These are phyloP conservation scores for Ustilago tritici DNA, from an alignment of 1,284 basidiomycete species.

Conservation along the genomic window DNA sequence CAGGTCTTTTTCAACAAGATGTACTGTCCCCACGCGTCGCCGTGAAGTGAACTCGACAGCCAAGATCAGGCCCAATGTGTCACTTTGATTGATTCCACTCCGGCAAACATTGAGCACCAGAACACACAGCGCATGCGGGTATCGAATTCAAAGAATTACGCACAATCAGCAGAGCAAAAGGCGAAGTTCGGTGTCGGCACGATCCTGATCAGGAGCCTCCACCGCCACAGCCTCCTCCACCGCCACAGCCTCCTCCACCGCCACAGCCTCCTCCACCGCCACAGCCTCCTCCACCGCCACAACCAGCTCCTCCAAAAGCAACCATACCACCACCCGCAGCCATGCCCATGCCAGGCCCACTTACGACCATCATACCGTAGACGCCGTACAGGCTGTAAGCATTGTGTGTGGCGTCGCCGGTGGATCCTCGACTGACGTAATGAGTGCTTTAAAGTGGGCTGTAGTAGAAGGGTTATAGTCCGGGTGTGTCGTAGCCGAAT, in stretches of 20 bases:
- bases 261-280: too few relatives aligned
- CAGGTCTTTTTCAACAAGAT: background rate
- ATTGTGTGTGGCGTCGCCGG: constrained; percentile 27
- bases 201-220: constrained; percentile 20
- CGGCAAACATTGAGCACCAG: background rate
- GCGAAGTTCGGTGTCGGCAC: background rate
- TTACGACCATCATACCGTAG: constrained; percentile 35
- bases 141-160: background rate
- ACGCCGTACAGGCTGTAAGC: constrained; percentile 38
- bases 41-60: background rate
- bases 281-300: constrained; percentile 38
- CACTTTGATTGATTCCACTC: background rate
- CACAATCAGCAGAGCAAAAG: background rate
- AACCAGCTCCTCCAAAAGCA: constrained; percentile 18
- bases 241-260: too few relatives aligned
- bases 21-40: background rate
- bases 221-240: constrained; percentile 26
- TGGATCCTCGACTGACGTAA: constrained; percentile 29
- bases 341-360: constrained; percentile 19
- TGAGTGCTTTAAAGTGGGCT: constrained; percentile 29
- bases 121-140: background rate
- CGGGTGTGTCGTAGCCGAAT: constrained; percentile 44
- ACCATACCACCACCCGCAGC: constrained; percentile 16
- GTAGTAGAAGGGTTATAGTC: constrained; percentile 48
- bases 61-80: too few relatives aligned